Conservation (phyloP, 257 asterid genomes). For the Osmanthus fragrans region DNA sequence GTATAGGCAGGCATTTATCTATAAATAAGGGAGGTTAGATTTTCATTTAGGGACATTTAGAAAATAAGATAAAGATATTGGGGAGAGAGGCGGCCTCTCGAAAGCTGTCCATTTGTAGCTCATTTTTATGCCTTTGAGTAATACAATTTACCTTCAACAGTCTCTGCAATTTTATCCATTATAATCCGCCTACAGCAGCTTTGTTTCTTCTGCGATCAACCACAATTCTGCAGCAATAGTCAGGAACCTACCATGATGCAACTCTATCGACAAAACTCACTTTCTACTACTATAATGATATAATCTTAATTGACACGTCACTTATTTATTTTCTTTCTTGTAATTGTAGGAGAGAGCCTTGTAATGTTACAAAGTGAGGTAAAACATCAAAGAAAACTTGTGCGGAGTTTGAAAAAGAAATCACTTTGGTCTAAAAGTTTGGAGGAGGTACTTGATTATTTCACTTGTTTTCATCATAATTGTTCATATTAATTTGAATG, state of each 20-base stretch:
- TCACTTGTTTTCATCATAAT: neutral
- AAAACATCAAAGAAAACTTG: conserved; percentile 90
- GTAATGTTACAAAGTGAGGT: conserved; percentile 79
- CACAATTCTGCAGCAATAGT: neutral
- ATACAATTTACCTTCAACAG: neutral
- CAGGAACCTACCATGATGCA: neutral
- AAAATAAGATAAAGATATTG: neutral
- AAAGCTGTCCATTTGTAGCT: neutral
- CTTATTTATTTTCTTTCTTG: neutral
- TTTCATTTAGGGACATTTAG: neutral
- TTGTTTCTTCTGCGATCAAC: neutral
- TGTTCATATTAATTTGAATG: neutral
- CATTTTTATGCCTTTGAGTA: neutral
- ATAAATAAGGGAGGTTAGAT: too few species aligned
- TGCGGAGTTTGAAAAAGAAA: conserved; percentile 86
- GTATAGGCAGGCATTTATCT: too few species aligned
- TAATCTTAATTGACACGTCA: conserved; percentile 12
- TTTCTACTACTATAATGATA: neutral
- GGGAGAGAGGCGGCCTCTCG: neutral
- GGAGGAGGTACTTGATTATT: conserved; percentile 74
- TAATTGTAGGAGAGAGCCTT: conserved; percentile 73
- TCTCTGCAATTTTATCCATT: neutral
- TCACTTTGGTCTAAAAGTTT: conserved; percentile 94
- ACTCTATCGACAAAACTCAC: neutral
- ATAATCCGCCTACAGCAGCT: neutral